Conservation (phyloP, 129 eudicot species). For the Calendula officinalis region DNA sequence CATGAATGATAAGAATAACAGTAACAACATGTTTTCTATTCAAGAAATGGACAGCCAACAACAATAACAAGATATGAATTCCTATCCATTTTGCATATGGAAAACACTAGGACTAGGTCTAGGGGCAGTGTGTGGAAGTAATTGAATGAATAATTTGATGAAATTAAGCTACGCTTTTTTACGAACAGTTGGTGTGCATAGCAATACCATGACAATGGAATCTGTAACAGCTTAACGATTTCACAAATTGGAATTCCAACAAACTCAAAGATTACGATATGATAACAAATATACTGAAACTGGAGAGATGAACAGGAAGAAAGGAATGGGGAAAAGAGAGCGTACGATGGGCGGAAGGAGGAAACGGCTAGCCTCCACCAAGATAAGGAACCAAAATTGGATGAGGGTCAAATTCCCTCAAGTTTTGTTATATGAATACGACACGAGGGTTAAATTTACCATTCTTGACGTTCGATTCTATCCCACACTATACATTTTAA, state of each 20-base stretch:
- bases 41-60: background rate
- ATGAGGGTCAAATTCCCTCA: constrained; percentile 18
- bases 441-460: too few species aligned
- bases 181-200: constrained; percentile 34
- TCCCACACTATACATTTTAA: too few species aligned
- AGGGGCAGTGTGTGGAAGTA: too few species aligned
- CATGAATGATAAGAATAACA: too few species aligned
- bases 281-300: constrained; percentile 1
- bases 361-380: constrained; percentile 29
- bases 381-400: constrained; percentile 22
- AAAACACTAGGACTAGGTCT: too few species aligned
- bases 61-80: background rate
- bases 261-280: background rate
- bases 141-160: background rate
- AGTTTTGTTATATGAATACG: background rate
- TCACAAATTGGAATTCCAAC: constrained; percentile 10
- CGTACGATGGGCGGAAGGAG: constrained; percentile 21
- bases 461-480: too few species aligned
- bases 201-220: background rate
- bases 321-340: constrained; percentile 11
- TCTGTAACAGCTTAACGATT: background rate
- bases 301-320: background rate
- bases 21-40: background rate
- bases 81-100: too few species aligned
- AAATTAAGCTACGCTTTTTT: constrained; percentile 15